phyloP scores from a whole-genome alignment of 306 rosid species.

The Purshia tridentata region DNA sequence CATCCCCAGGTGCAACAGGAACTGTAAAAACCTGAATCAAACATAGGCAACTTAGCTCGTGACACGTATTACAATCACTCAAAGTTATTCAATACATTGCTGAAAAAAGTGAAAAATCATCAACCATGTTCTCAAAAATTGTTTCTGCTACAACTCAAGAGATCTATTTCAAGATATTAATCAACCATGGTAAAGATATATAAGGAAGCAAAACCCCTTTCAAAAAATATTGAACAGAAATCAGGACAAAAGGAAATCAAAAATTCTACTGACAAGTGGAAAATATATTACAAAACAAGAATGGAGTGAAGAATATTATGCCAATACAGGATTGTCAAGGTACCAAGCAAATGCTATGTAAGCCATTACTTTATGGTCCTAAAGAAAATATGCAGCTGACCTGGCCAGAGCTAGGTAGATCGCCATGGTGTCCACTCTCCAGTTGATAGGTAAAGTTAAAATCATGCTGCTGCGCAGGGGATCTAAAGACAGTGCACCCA shows the following conservation, averaged over 20 bases:
- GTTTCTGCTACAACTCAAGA: not conserved
- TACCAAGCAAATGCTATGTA: not conserved
- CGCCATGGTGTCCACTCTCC: conserved; percentile 71
- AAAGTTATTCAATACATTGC: not conserved
- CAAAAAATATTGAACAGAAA: not conserved
- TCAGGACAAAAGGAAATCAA: not conserved
- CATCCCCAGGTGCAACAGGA: conserved; percentile 84
- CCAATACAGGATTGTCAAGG: not conserved
- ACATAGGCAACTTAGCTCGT: conserved; percentile 19
- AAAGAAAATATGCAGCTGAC: conserved; percentile 37
- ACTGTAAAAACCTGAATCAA: conserved; percentile 75
- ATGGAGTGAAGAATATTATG: not conserved
- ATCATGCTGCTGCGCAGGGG: conserved; percentile 98
- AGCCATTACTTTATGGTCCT: not conserved
- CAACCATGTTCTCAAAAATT: not conserved
- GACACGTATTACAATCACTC: not conserved
- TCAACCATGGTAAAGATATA: not conserved
- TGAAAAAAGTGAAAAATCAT: not conserved
- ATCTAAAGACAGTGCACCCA: conserved; percentile 85
- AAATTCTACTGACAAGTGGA: not conserved
- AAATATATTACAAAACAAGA: not conserved
- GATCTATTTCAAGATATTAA: not conserved
- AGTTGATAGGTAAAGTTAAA: conserved; percentile 93
- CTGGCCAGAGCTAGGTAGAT: conserved; percentile 99
- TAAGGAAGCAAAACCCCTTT: not conserved